Evolutionary conservation across 257 asterid species (phyloP), one percentile per base, ranked within the genome.

Genomic region (Scutellaria baicalensis): DNA sequence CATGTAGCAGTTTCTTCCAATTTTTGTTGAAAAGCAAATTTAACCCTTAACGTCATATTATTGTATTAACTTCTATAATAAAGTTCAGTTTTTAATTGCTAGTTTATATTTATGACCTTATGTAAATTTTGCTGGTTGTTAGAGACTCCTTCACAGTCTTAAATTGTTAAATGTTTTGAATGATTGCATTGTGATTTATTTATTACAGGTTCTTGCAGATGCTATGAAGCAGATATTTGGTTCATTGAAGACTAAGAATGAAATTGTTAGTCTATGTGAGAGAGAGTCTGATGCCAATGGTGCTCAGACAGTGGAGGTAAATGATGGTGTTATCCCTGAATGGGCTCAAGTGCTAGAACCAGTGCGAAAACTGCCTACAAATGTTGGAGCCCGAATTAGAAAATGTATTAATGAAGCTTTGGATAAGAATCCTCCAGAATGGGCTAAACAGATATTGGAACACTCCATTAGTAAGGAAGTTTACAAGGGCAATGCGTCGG

Each of bases 401-500:
- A 86, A 79, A 80, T 86, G 97, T 61, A 83, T 94, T 55, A 59
- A 89, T 80, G 96, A 88, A 72, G 99, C 99, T 69, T 72, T 94
- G 77, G 83, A 55, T 56, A 88, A 23, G 72, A 84, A 85, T 45
- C 97, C 97, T 49, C 97, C 97, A 44, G 97, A 89, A 77, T 94
- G 96, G 96, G 97, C 96, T 48, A 91, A 68, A 76, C 78, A 66
- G 78, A 78, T 71, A 58, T 77, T 94, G 86, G 89, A 84, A 78
- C 93, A 94, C 79, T 89, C 96, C 14, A 94, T 94, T 60, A 91
- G 99, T 59, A 94, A 88, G 85, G 96, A 89, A 65, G 99, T 94
- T 16, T 94, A 94, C 82, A 94, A 94, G 80, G 97, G 99, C 55
- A 94, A 94, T 76, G 99, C 99, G 66, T 89, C 99, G 8, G 99